Evolutionary conservation across 176 grass and related monocot genomes (phyloP).

Genomic region (Paspalum notatum): DNA sequence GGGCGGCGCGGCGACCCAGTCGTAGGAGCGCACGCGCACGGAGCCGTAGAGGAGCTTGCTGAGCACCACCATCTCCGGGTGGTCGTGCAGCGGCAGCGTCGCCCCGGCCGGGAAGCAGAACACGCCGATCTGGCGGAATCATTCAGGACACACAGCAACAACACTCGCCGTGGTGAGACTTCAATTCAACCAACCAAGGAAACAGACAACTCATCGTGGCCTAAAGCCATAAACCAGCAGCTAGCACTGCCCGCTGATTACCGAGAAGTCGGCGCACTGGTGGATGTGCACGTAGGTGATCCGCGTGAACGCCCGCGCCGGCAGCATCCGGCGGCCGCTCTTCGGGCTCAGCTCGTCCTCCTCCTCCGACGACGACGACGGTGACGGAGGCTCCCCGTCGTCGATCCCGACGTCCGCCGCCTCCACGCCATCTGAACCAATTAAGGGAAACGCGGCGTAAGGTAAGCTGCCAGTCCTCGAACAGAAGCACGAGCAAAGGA

Average conservation of each 20-base stretch:
- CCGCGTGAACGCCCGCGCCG: constrained; percentile 52
- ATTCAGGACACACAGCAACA: neutral
- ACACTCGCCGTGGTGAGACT: neutral
- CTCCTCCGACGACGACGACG: constrained; percentile 1
- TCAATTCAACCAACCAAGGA: neutral
- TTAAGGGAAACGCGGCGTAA: neutral
- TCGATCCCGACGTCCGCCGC: constrained; percentile 82
- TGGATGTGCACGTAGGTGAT: constrained; percentile 85
- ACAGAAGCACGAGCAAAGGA: neutral
- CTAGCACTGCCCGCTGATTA: constrained; percentile 9
- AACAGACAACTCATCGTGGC: neutral
- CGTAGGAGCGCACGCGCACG: constrained; percentile 58
- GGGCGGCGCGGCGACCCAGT: constrained; percentile 55
- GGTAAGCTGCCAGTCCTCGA: neutral
- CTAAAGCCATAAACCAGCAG: neutral
- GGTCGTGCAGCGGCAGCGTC: constrained; percentile 81
- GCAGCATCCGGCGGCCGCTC: constrained; percentile 34
- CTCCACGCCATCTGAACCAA: constrained; percentile 50
- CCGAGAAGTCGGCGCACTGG: constrained; percentile 79
- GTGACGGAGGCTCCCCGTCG: constrained; percentile 38
- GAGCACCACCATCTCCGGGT: constrained; percentile 79
- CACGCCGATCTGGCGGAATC: constrained; percentile 59
- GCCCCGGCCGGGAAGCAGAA: constrained; percentile 92
- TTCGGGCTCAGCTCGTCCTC: constrained; percentile 42
- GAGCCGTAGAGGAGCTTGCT: constrained; percentile 86